phyloP scores from a whole-genome alignment of 139 green algal genomes.

The Volvox africanus region DNA sequence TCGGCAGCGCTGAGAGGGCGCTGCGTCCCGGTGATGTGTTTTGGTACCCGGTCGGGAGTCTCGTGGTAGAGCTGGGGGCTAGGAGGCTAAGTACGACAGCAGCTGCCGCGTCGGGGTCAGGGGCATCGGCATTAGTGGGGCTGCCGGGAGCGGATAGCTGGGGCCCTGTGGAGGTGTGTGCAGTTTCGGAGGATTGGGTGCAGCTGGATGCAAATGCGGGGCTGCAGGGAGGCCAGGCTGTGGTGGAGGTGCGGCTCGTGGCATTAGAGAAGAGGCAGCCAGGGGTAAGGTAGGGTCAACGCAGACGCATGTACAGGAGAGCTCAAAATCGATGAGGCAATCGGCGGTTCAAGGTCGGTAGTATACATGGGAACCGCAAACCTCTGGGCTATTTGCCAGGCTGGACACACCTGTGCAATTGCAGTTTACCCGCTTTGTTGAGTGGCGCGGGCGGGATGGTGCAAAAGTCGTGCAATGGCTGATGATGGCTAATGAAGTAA shows the following conservation, averaged over 20 bases:
- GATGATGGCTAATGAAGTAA: too few species aligned
- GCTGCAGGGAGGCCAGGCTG: background rate
- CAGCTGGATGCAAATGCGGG: constrained; percentile 38
- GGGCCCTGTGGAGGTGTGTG: constrained; percentile 19
- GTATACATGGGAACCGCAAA: too few species aligned
- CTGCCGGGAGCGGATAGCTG: constrained; percentile 15
- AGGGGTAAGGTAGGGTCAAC: too few species aligned
- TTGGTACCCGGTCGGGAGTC: constrained; percentile 23
- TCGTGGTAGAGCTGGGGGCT: constrained; percentile 17
- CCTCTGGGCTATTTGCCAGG: too few species aligned
- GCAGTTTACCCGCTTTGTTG: too few species aligned
- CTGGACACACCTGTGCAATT: too few species aligned
- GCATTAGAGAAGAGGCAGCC: background rate
- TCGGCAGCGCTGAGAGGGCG: background rate
- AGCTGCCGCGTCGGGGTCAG: background rate
- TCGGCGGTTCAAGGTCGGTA: too few species aligned
- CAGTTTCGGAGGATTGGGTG: constrained; percentile 34
- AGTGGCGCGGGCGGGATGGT: too few species aligned
- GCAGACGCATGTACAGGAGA: too few species aligned
- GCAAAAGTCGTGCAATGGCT: too few species aligned
- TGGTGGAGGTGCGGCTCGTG: constrained; percentile 35
- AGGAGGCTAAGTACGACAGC: background rate
- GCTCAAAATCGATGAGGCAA: too few species aligned
- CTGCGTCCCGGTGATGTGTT: constrained; percentile 18
- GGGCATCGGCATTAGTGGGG: background rate